Evolutionary conservation across 352 stramenopile species (phyloP).

Genomic region (Globisporangium paroecandrum): DNA sequence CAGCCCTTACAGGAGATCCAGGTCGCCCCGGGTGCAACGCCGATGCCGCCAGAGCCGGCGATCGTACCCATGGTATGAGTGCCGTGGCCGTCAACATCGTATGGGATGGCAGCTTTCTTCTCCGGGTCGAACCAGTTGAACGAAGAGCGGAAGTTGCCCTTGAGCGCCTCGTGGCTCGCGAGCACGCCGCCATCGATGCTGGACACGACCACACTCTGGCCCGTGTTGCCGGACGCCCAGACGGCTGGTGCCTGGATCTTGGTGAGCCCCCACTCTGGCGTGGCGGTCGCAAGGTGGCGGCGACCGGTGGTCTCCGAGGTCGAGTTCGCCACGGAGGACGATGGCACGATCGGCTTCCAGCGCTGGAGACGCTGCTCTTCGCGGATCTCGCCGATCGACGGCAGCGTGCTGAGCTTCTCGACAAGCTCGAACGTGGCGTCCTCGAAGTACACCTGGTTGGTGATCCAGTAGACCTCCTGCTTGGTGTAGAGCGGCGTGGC

Average conservation of each 20-base stretch:
- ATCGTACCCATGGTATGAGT: conserved; percentile 40
- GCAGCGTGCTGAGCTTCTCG: conserved; percentile 16
- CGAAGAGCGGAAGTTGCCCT: conserved; percentile 22
- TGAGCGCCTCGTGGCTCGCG: conserved; percentile 25
- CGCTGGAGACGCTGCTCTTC: neutral
- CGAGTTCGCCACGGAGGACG: neutral
- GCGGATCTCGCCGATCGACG: conserved; percentile 3
- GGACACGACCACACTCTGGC: conserved; percentile 24
- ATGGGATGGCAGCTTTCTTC: conserved; percentile 11
- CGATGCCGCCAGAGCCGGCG: conserved; percentile 27
- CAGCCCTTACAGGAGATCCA: conserved; percentile 36
- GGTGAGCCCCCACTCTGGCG: conserved; percentile 26
- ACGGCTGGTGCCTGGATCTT: conserved; percentile 25
- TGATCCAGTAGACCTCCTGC: conserved; percentile 17
- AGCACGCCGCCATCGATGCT: conserved; percentile 32
- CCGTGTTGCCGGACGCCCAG: conserved; percentile 28
- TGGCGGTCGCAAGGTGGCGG: neutral
- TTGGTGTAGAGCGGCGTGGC: conserved; percentile 9
- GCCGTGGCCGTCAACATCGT: conserved; percentile 26
- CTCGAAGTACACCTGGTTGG: conserved; percentile 20
- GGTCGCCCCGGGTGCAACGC: conserved; percentile 33
- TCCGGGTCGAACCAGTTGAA: conserved; percentile 34
- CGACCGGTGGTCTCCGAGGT: neutral
- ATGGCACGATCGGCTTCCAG: neutral
- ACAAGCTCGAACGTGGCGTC: conserved; percentile 19